phyloP scores from a whole-genome alignment of 176 grass and related monocot species.

The Eleusine coracana region DNA sequence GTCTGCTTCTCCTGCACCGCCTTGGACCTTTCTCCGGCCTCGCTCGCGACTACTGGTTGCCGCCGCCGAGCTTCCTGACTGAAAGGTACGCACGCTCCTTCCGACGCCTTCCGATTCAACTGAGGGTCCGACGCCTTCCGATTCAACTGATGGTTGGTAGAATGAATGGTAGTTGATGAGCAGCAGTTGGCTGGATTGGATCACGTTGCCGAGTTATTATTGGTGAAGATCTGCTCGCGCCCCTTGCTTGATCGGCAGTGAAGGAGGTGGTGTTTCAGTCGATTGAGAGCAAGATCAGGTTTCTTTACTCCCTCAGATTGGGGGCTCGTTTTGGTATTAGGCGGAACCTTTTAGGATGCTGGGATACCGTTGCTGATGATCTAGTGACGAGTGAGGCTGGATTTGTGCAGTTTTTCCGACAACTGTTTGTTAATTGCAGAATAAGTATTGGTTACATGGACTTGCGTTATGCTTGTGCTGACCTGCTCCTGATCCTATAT shows the following conservation, averaged over 20 bases:
- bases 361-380: not conserved
- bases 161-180: not conserved
- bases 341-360: constrained; percentile 13
- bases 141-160: not conserved
- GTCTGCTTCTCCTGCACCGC: constrained; percentile 24
- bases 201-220: not conserved
- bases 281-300: constrained; percentile 3
- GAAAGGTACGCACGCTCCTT: constrained; percentile 34
- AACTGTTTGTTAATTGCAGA: constrained; percentile 3
- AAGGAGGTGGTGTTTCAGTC: not conserved
- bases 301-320: not conserved
- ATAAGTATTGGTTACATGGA: not conserved
- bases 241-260: constrained; percentile 16
- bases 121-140: not conserved
- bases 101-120: not conserved
- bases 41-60: not conserved
- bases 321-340: not conserved
- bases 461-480: constrained; percentile 10
- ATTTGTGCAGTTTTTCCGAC: not conserved
- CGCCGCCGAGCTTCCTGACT: constrained; percentile 11
- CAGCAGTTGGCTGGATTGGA: not conserved
- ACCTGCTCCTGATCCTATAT: not conserved
- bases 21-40: constrained; percentile 40
- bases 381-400: not conserved
- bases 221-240: constrained; percentile 31